phyloP scores from a whole-genome alignment of 306 rosid genomes.

The Prunus kanzakura region DNA sequence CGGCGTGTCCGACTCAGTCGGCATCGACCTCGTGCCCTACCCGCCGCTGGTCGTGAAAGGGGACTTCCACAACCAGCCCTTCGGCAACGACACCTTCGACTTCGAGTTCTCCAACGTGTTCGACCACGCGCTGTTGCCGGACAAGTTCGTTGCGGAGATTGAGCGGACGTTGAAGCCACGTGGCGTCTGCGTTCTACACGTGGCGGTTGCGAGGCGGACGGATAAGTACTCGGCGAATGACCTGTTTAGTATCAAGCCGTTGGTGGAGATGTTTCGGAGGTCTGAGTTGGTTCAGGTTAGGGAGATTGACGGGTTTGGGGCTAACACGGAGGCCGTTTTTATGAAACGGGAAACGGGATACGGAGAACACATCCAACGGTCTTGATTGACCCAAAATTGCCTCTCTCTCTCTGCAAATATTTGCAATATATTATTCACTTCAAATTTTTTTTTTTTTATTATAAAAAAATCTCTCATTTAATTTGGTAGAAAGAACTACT shows the following conservation, averaged over 20 bases:
- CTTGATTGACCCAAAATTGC: not conserved
- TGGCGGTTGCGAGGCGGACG: slow-evolving; percentile 53
- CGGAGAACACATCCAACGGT: not conserved
- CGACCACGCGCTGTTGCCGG: slow-evolving; percentile 89
- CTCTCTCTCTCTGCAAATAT: not conserved
- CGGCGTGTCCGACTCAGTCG: slow-evolving; percentile 68
- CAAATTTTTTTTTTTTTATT: no score
- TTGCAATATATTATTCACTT: not conserved
- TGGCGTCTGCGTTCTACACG: slow-evolving; percentile 82
- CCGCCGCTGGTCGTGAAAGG: slow-evolving; percentile 79
- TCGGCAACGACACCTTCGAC: slow-evolving; percentile 52
- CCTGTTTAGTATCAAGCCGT: slow-evolving; percentile 58
- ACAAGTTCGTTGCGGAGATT: slow-evolving; percentile 69
- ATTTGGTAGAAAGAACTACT: no score
- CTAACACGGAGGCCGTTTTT: slow-evolving; percentile 77
- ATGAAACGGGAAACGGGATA: slow-evolving; percentile 33
- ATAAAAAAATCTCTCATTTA: no score
- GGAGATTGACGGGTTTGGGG: slow-evolving; percentile 73
- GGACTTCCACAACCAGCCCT: slow-evolving; percentile 82
- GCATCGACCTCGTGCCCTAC: slow-evolving; percentile 79
- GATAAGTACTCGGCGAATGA: slow-evolving; percentile 95
- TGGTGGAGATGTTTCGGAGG: slow-evolving; percentile 46
- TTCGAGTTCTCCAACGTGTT: slow-evolving; percentile 95
- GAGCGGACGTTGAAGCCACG: slow-evolving; percentile 74
- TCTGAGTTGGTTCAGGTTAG: slow-evolving; percentile 55